phyloP scores from a whole-genome alignment of 371 early-diverging fungal genomes.

The Saksenaea oblongispora region DNA sequence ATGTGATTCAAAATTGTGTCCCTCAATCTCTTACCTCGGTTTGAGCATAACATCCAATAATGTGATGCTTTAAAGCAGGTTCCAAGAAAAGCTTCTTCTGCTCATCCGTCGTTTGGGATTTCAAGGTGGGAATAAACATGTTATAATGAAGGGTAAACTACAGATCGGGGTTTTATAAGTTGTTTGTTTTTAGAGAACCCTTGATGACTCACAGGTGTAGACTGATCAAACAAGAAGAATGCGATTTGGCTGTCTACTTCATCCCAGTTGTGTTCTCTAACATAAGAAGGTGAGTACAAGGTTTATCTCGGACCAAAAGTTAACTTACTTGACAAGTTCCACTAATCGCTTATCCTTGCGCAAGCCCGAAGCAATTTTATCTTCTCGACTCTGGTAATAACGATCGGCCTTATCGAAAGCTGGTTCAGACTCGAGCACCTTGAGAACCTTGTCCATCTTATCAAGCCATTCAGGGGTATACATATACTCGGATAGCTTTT shows the following conservation, averaged over 20 bases:
- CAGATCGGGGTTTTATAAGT: not conserved
- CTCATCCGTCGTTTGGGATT: constrained; percentile 74
- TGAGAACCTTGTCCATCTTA: constrained; percentile 49
- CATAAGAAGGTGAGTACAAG: not conserved
- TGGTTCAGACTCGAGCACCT: constrained; percentile 57
- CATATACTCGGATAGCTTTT: constrained; percentile 54
- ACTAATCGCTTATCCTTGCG: constrained; percentile 57
- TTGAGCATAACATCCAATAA: constrained; percentile 87
- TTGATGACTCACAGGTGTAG: constrained; percentile 39
- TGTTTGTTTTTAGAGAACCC: too few relatives aligned
- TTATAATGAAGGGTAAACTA: constrained; percentile 54
- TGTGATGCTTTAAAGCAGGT: constrained; percentile 71
- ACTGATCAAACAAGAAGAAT: constrained; percentile 47
- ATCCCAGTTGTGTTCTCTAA: constrained; percentile 52
- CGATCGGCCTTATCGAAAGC: constrained; percentile 60
- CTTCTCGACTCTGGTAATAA: constrained; percentile 56
- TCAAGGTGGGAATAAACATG: constrained; percentile 83
- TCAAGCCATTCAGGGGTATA: constrained; percentile 56
- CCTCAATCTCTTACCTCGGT: constrained; percentile 56
- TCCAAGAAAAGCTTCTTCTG: constrained; percentile 77
- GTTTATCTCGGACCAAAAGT: not conserved
- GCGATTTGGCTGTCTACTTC: constrained; percentile 41
- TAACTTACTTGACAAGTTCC: constrained; percentile 46
- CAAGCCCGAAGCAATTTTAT: constrained; percentile 49
- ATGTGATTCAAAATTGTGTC: constrained; percentile 9